phyloP scores from a whole-genome alignment of 2,329 filamentous ascomycete genomes.

The Pseudogymnoascus sp. region DNA sequence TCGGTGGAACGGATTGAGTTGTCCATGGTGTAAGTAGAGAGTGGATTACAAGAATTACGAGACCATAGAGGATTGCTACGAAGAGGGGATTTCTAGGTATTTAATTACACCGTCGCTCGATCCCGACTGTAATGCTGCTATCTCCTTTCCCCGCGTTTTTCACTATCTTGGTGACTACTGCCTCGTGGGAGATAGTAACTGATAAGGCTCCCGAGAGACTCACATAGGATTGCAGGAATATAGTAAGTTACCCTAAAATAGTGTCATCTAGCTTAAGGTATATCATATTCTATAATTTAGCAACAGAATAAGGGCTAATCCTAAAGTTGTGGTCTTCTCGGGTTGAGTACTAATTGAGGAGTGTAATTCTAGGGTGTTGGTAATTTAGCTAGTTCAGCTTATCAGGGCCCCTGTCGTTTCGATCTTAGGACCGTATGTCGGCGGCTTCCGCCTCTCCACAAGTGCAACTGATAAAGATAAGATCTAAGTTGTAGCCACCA shows the following conservation, averaged over 20 bases:
- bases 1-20: slow-evolving; percentile 13
- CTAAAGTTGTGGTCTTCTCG: neutral
- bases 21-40: neutral
- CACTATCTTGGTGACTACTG: neutral
- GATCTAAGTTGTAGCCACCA: neutral
- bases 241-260: neutral
- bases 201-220: neutral
- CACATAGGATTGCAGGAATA: neutral
- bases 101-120: neutral
- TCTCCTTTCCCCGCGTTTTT: neutral
- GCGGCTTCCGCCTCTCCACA: neutral
- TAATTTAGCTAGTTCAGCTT: neutral
- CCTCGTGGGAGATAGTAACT: neutral
- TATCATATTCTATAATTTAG: neutral
- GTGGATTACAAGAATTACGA: neutral
- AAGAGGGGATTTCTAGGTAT: neutral
- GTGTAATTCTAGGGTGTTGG: neutral
- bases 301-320: neutral
- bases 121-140: neutral
- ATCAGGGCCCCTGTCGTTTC: neutral
- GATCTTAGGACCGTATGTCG: neutral
- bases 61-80: neutral
- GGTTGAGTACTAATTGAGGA: neutral
- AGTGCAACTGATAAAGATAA: neutral
- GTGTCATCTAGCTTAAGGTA: neutral